A percentile compares a stretch with the other conserved stretches of the same genome.
Evolutionary conservation across 768 basidiomycete species (phyloP).

Genomic region (Collybiopsis confluens): DNA sequence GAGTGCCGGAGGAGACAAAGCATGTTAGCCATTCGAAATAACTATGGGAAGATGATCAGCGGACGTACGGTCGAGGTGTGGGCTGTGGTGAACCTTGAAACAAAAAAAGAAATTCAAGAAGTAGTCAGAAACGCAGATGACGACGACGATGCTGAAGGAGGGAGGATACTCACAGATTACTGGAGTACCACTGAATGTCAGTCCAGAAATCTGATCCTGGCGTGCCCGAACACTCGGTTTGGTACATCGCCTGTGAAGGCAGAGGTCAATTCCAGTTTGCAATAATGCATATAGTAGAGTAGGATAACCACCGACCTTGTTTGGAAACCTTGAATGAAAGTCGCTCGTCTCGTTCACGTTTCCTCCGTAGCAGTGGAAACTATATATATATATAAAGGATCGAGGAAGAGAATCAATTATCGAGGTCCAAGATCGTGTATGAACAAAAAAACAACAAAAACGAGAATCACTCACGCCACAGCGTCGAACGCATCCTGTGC

Average conservation of each 20-base stretch:
- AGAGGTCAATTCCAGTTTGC: background rate
- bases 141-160: background rate
- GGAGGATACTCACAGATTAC: slow-evolving; percentile 26
- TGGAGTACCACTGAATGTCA: slow-evolving; percentile 56
- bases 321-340: slow-evolving; percentile 40
- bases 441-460: background rate
- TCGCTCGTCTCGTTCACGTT: slow-evolving; percentile 29
- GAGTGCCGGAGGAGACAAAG: too few species aligned
- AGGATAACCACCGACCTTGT: slow-evolving; percentile 25
- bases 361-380: slow-evolving; percentile 25
- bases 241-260: slow-evolving; percentile 4
- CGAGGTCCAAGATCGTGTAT: too few species aligned
- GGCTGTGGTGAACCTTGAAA: slow-evolving; percentile 27
- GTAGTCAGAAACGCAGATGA: background rate
- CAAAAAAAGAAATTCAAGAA: slow-evolving; percentile 23
- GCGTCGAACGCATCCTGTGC: slow-evolving; percentile 38
- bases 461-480: slow-evolving; percentile 21
- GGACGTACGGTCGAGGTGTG: slow-evolving; percentile 21
- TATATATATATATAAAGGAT: too few species aligned
- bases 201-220: slow-evolving; percentile 49
- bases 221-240: slow-evolving; percentile 43
- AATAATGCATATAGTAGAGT: background rate
- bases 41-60: too few species aligned
- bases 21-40: too few species aligned
- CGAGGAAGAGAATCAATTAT: too few species aligned